Evolutionary conservation across 2,329 filamentous ascomycete genomes (phyloP).

Genomic region (Fusarium abutilonis): DNA sequence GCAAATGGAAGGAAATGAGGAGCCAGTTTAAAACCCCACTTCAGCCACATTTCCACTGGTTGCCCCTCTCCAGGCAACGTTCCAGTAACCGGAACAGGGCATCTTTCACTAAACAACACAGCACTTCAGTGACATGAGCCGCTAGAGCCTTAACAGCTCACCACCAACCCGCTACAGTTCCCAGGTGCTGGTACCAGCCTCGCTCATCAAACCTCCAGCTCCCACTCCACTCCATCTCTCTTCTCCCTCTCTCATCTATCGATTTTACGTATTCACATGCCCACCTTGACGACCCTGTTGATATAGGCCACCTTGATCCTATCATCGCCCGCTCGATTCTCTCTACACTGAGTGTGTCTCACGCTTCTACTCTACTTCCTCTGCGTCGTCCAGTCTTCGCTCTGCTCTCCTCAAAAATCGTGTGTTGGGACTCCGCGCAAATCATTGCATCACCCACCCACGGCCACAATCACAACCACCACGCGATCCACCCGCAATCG

Average conservation of each 20-base stretch:
- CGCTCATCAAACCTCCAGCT: slow-evolving; percentile 37
- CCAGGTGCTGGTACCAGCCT: slow-evolving; percentile 7
- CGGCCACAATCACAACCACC: slow-evolving; percentile 25
- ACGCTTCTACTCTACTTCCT: slow-evolving; percentile 1
- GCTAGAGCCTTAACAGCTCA: slow-evolving; percentile 14
- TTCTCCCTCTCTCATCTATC: slow-evolving; percentile 44
- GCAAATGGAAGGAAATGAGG: slow-evolving; percentile 26
- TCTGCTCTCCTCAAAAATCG: slow-evolving; percentile 42
- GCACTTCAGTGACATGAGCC: slow-evolving; percentile 4
- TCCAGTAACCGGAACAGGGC: slow-evolving; percentile 18
- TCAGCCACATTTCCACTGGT: slow-evolving; percentile 30
- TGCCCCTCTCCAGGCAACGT: slow-evolving; percentile 9
- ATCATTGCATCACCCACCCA: slow-evolving; percentile 48
- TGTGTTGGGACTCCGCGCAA: slow-evolving; percentile 47
- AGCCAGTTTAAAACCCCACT: slow-evolving; percentile 32
- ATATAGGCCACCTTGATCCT: slow-evolving; percentile 34
- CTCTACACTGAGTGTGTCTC: slow-evolving; percentile 31
- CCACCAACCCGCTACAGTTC: slow-evolving; percentile 15
- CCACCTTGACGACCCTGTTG: slow-evolving; percentile 29
- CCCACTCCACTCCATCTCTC: slow-evolving; percentile 35
- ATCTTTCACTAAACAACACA: slow-evolving; percentile 21
- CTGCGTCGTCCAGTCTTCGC: slow-evolving; percentile 22
- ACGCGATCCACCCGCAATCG: slow-evolving; percentile 46
- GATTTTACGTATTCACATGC: slow-evolving; percentile 43
- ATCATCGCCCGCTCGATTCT: slow-evolving; percentile 22